Percentiles rank a stretch among this genome's conserved stretches.
These are phyloP conservation scores for Nemania abortiva DNA, from an alignment of 2,329 filamentous ascomycete species.

Conservation along the genomic window DNA sequence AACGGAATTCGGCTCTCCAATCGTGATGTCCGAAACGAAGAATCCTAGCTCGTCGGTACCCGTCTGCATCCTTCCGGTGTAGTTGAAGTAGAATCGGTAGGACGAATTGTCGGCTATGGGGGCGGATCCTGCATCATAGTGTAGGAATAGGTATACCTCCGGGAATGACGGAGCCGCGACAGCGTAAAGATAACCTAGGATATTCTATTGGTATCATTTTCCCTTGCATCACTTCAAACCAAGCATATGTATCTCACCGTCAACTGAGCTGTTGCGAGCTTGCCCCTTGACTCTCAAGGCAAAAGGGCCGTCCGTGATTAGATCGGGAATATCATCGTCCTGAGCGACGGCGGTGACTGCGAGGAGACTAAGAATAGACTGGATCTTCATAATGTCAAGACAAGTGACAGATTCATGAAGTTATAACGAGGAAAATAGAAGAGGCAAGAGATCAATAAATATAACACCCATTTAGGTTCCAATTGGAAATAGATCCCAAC, in stretches of 20 bases:
- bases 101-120: conserved; percentile 18
- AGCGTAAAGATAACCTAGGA: conserved; percentile 10
- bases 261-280: conserved; percentile 10
- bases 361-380: neutral
- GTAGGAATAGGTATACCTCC: neutral
- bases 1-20: conserved; percentile 8
- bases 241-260: conserved; percentile 10
- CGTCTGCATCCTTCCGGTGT: conserved; percentile 20
- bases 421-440: neutral
- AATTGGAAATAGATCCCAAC: no score
- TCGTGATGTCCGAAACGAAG: conserved; percentile 22
- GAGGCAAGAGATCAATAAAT: neutral
- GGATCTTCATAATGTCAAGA: conserved; percentile 4
- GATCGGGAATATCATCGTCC: conserved; percentile 17
- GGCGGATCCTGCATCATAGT: conserved; percentile 2
- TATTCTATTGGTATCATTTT: neutral
- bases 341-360: neutral
- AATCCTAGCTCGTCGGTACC: conserved; percentile 21
- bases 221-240: neutral
- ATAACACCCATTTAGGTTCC: no score
- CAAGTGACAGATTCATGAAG: neutral
- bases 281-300: conserved; percentile 22
- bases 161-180: neutral
- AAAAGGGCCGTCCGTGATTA: conserved; percentile 29
- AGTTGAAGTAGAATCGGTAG: conserved; percentile 34